Evolutionary conservation across 768 basidiomycete genomes (phyloP), one percentile per base, ranked within the genome.

Genomic region (Amanita phalloides): DNA sequence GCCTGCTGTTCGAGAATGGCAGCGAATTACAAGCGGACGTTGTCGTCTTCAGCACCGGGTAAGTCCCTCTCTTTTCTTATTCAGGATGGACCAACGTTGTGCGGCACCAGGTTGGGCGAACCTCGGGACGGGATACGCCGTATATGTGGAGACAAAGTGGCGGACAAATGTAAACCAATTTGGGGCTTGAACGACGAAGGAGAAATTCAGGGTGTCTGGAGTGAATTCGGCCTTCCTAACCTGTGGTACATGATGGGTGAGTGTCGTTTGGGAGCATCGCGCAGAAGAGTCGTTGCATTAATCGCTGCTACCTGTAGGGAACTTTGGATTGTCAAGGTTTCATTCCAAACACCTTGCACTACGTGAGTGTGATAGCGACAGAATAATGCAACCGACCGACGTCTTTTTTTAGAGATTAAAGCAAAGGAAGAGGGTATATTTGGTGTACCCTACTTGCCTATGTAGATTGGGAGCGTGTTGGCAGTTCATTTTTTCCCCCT

Each of bases 101-200:
- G 11, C 30, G 9, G 51, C 9, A 21, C 9, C 57, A 82, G 77
- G 1, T 72, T 73, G 52, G 75, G 74, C 6, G 71, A 77, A 56
- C 57, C 73, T 4, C 65, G 64, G 17, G 61, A 64, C 13, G 64
- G 70, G 4, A 58, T 79, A 23, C 61, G 61, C 49, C 59, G 65
- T 17, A 62, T 84, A 4, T 73, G 77, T 48, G 80, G 76, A 0
- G 64, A 72, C 3, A 70, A 73, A 20, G 60, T 78, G 7, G 70
- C 65, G 1, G 56, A 67, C 36, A 67, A 70, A 60, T 66, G 82
- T 53, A 71, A 74, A 49, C 68, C 72, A n/a, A 62, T 84, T 11
- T 80, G 84, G 86, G 78, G 84, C 35, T 57, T 87, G 51, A 73
- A 84, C 61, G 64, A 68, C 36, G 81, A 90, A 64, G 81, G 83